Base-by-base conservation (phyloP, 805 yeast species). In the Yarrowia keelungensis region DNA sequence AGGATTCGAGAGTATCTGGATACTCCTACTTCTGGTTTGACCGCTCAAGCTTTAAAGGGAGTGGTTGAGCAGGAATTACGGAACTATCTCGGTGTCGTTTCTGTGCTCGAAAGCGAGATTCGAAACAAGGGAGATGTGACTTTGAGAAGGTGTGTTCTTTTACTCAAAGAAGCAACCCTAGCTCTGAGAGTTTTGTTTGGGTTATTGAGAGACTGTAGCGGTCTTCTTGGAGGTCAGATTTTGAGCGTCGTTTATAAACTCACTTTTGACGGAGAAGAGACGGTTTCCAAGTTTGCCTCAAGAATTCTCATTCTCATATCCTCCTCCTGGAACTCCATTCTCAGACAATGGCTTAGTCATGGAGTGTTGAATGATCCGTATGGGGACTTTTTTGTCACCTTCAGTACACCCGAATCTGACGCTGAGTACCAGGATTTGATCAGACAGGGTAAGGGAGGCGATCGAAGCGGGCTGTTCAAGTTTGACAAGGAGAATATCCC, bases 321-420 rank as follows among this genome's bases (percentile, higher is more conserved):
- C 0, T 78, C 78, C 7, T 91, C 97, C 0, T 91, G 91, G 75
- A 82, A 82, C 68, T 86, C 84, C 47, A 81, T 87, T 39, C 72
- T 90, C 5, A 81, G 82, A 47, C 81, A 81, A 51, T 94, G 98
- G 98, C 75, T 92, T 1, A 76, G 85, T 0, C 78, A 83, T 51
- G 98, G 97, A 0, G 86, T 84, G 64, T 74, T 92, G 15, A 77
- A 81, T 2, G 86, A 85, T 68, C 81, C 79, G 0, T 79, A 79
- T 69, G 83, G 82, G 15, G 94, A 89, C 71, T 92, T 92, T 73
- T 93, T 91, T 73, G 85, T 84, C 22, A 64, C 42, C 16, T 41
- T 41, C 9, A n/a, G 32, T 14, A 58, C 64, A 8, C 50, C 50
- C 9, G 49, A 58, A 7, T n/a, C 50, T 2, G 59, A 64, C 22